phyloP scores from a whole-genome alignment of 2,329 filamentous ascomycete species.

The Alternaria brassicae region DNA sequence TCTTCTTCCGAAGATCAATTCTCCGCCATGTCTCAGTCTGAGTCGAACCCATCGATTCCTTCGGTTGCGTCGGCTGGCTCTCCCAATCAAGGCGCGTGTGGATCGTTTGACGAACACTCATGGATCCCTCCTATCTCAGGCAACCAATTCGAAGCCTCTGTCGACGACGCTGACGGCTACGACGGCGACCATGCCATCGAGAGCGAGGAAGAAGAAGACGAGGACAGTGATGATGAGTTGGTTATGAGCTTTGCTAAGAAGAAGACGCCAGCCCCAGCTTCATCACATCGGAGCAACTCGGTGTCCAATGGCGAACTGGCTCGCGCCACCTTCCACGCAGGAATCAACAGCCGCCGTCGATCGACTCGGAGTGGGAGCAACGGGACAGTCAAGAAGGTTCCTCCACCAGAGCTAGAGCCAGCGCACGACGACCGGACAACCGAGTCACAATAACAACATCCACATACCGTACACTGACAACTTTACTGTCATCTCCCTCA shows the following conservation, averaged over 20 bases:
- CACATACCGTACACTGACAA: constrained; percentile 18
- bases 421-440: constrained; percentile 13
- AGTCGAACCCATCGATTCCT: constrained; percentile 60
- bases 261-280: constrained; percentile 30
- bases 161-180: constrained; percentile 49
- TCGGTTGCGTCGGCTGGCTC: constrained; percentile 59
- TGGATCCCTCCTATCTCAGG: constrained; percentile 35
- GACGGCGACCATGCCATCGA: constrained; percentile 52
- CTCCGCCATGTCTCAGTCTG: constrained; percentile 58
- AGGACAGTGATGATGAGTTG: constrained; percentile 51
- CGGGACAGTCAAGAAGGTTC: constrained; percentile 59
- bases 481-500: constrained; percentile 18
- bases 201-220: constrained; percentile 45
- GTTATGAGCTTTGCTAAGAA: constrained; percentile 50
- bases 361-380: constrained; percentile 58
- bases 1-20: constrained; percentile 59
- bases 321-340: constrained; percentile 35
- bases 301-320: constrained; percentile 49
- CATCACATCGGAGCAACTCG: constrained; percentile 46
- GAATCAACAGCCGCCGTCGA: constrained; percentile 45
- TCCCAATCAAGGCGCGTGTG: constrained; percentile 51
- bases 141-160: constrained; percentile 35
- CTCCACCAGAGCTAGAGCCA: constrained; percentile 31
- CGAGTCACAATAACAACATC: constrained; percentile 13
- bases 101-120: constrained; percentile 24